phyloP scores from a whole-genome alignment of 2,329 filamentous ascomycete species.

The Diaporthe citri region DNA sequence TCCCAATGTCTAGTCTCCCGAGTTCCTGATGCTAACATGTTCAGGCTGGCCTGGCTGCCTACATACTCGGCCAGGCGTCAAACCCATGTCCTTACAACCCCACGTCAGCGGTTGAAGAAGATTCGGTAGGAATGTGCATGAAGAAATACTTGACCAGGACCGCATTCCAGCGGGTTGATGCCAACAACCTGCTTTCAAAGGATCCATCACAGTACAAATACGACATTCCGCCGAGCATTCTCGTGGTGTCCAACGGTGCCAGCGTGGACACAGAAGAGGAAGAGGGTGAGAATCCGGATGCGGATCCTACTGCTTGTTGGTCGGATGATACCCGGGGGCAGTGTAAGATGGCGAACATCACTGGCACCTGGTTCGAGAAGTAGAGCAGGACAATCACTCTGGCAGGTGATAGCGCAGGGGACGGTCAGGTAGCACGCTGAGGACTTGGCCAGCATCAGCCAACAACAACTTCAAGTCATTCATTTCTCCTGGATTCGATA shows the following conservation, averaged over 20 bases:
- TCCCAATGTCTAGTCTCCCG: neutral
- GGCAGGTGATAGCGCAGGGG: neutral
- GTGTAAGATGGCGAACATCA: neutral
- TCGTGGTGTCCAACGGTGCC: neutral
- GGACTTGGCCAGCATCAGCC: neutral
- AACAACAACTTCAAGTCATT: neutral
- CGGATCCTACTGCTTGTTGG: neutral
- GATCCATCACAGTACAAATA: constrained; percentile 1
- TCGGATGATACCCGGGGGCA: neutral
- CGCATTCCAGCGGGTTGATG: constrained; percentile 7
- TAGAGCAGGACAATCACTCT: neutral
- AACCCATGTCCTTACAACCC: constrained; percentile 5
- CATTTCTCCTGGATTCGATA: no score
- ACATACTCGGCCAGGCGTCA: neutral
- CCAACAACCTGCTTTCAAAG: neutral
- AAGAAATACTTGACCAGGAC: neutral
- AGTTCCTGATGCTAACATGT: neutral
- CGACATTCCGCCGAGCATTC: neutral
- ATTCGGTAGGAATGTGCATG: neutral
- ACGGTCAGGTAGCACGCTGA: neutral
- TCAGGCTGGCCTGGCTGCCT: constrained; percentile 10
- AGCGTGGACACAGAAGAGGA: neutral
- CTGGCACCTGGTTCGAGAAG: neutral
- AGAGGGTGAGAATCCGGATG: neutral
- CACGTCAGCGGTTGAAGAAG: neutral